Base-by-base conservation (phyloP, 495 filamentous ascomycete species). In the Friedmanniomyces endolithicus region DNA sequence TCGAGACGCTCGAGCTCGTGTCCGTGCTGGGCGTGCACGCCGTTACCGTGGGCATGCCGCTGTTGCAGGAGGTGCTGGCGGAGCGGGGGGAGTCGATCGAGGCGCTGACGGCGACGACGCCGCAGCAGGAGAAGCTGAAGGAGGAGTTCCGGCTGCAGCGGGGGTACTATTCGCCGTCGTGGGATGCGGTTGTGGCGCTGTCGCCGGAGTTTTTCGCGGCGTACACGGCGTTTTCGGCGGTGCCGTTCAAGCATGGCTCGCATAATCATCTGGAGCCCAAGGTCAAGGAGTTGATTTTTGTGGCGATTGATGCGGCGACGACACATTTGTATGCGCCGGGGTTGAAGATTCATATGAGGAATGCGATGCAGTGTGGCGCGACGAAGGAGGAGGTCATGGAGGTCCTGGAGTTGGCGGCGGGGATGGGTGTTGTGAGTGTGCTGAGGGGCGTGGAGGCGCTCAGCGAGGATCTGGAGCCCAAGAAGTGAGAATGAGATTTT, bases 121-220 rank as follows among this genome's bases (percentile, higher is more conserved):
- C 63, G 20, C 45, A 64, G 34, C 51, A 51, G 22, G 64, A 70
- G 47, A 52, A 65, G 53, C 41, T 72, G 23, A 59, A 59, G 20
- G 43, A 62, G 6, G 61, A 63, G 19, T 67, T 67, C 50, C 52
- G 51, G 27, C 45, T 50, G 40, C 67, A 71, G 59, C 61, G 72
- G 14, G 72, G 72, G 19, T 74, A 72, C 59, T 74, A 71, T 70
- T 68, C 69, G 56, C 58, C 56, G 1, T 70, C 70, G 48, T 74
- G 71, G 71, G 70, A 74, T 31, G 65, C 69, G 25, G 70, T 74
- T 33, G 47, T 74, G 43, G 49, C 61, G 17, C 55, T 73, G n/a
- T 64, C 67, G 41, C 71, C 71, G 3, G 69, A 72, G 51, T 74
- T 73, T 53, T 74, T 74, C 59, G 69, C 55, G n/a, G 70, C 64